These are phyloP conservation scores for Rhypophila decipiens DNA, from an alignment of 495 filamentous ascomycete genomes.

Conservation along the genomic window DNA sequence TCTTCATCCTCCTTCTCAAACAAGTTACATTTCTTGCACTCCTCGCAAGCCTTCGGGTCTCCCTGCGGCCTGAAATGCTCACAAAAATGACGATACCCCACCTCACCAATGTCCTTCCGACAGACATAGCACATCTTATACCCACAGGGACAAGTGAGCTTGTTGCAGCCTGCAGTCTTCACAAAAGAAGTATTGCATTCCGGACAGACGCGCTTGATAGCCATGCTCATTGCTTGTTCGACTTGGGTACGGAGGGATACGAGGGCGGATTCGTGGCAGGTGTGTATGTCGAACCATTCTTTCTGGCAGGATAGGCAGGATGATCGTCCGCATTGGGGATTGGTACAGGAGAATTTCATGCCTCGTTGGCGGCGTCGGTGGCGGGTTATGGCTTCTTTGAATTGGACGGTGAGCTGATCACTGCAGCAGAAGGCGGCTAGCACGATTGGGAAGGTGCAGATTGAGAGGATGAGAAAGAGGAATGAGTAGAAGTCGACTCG, in stretches of 20 bases:
- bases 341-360: constrained; percentile 67
- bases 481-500: constrained; percentile 39
- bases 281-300: constrained; percentile 63
- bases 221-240: constrained; percentile 84
- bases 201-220: constrained; percentile 93
- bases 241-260: constrained; percentile 78
- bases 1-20: constrained; percentile 86
- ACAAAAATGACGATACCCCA: constrained; percentile 85
- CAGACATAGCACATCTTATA: constrained; percentile 98
- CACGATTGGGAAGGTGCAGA: constrained; percentile 46
- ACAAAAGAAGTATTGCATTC: constrained; percentile 84
- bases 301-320: constrained; percentile 74
- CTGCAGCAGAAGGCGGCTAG: constrained; percentile 26
- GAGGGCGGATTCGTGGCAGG: constrained; percentile 78
- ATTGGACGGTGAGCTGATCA: constrained; percentile 32
- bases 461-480: constrained; percentile 34
- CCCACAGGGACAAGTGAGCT: constrained; percentile 92
- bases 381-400: constrained; percentile 52
- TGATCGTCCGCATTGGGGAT: constrained; percentile 53
- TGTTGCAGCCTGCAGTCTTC: constrained; percentile 91
- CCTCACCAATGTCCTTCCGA: constrained; percentile 51
- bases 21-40: constrained; percentile 85
- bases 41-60: constrained; percentile 58
- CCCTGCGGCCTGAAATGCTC: constrained; percentile 83
- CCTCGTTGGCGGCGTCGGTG: constrained; percentile 57